Conservation (phyloP, 1,139 yeast genomes). For the Lodderomyces beijingensis region DNA sequence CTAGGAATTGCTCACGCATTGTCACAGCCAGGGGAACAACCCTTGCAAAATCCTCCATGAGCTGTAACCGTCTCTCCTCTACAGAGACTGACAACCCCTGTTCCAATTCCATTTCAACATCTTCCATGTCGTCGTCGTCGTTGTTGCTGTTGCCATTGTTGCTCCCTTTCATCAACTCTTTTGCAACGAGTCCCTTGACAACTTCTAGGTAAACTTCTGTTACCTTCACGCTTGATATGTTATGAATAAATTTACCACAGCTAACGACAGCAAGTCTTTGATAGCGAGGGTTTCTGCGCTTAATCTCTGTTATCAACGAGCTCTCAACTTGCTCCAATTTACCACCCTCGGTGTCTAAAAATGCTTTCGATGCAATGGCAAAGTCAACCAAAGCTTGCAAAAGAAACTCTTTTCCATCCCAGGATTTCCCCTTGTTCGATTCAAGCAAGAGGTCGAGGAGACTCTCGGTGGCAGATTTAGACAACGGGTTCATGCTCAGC, state of each 20-base stretch:
- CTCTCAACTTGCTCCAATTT: slow-evolving; percentile 39
- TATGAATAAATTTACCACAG: slow-evolving; percentile 44
- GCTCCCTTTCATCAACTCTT: slow-evolving; percentile 10
- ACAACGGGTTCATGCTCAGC: slow-evolving; percentile 29
- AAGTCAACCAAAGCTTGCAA: slow-evolving; percentile 67
- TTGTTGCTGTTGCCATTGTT: slow-evolving; percentile 28
- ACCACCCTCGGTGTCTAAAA: slow-evolving; percentile 15
- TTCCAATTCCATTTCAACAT: slow-evolving; percentile 23
- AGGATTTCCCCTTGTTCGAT: slow-evolving; percentile 73
- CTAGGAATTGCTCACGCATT: slow-evolving; percentile 17
- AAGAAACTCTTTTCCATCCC: slow-evolving; percentile 83
- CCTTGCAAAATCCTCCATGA: slow-evolving; percentile 26
- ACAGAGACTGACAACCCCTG: slow-evolving; percentile 16
- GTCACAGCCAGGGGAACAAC: slow-evolving; percentile 11
- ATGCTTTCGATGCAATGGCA: slow-evolving; percentile 39
- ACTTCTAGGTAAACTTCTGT: slow-evolving; percentile 36
- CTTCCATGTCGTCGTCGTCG: slow-evolving; percentile 27
- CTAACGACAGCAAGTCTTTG: slow-evolving; percentile 50
- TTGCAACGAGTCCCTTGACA: slow-evolving; percentile 25
- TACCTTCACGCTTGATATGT: slow-evolving; percentile 28
- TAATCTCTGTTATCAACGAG: slow-evolving; percentile 56
- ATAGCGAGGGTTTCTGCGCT: slow-evolving; percentile 64
- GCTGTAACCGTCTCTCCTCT: slow-evolving; percentile 35
- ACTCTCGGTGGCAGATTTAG: slow-evolving; percentile 22
- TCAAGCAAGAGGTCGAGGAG: slow-evolving; percentile 55